A percentile compares a stretch with the other conserved stretches of the same genome.
Evolutionary conservation across 805 yeast genomes (phyloP).

Genomic region (Hanseniaspora taiwanica): DNA sequence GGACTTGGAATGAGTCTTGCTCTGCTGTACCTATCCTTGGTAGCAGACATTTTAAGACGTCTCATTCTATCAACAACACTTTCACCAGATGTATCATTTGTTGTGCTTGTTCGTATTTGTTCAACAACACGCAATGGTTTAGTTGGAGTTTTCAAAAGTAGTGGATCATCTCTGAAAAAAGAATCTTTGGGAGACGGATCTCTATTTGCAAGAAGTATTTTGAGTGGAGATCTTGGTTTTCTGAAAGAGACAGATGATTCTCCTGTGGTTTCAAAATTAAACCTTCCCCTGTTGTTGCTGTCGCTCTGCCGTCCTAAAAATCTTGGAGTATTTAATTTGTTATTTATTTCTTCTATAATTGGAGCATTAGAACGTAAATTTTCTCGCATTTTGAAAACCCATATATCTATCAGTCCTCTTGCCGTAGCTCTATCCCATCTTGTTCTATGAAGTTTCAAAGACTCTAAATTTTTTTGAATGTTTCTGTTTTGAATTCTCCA

Average conservation of each 20-base stretch:
- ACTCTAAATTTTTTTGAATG: slow-evolving; percentile 20
- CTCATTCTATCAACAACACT: slow-evolving; percentile 27
- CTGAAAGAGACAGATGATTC: too few species aligned
- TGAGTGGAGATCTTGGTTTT: too few species aligned
- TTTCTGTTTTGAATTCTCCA: slow-evolving; percentile 22
- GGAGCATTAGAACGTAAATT: background rate
- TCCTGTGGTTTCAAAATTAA: too few species aligned
- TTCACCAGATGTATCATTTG: slow-evolving; percentile 3
- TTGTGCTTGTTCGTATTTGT: slow-evolving; percentile 8
- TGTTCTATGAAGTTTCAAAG: slow-evolving; percentile 21
- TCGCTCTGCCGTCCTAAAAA: background rate
- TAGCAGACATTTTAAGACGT: slow-evolving; percentile 24
- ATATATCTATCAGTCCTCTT: slow-evolving; percentile 24
- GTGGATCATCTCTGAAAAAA: too few species aligned
- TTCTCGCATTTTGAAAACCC: slow-evolving; percentile 19
- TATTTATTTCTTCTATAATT: slow-evolving; percentile 9
- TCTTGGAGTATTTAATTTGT: slow-evolving; percentile 7
- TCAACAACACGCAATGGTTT: too few species aligned
- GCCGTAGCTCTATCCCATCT: slow-evolving; percentile 29
- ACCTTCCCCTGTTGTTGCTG: too few species aligned
- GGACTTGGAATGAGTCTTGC: slow-evolving; percentile 28
- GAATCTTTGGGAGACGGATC: too few species aligned
- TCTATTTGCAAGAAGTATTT: too few species aligned
- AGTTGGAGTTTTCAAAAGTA: slow-evolving; percentile 13
- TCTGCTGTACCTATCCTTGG: slow-evolving; percentile 23